Evolutionary conservation across 805 yeast genomes (phyloP).

Genomic region (Wickerhamiella qilinensis): DNA sequence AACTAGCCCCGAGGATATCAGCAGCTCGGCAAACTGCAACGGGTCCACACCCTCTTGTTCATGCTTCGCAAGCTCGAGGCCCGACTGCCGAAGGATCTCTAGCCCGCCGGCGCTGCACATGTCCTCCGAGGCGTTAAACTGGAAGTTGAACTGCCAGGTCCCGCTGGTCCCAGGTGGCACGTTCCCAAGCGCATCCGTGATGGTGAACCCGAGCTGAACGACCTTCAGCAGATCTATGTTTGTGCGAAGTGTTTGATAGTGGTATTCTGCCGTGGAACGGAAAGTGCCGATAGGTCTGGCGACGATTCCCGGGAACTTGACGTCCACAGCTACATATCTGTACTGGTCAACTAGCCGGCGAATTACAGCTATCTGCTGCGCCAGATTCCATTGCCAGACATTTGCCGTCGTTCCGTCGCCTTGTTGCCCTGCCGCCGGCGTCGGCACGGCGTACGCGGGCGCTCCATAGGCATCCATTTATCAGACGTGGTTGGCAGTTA

Average conservation of each 20-base stretch:
- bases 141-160: constrained; percentile 95
- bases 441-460: neutral
- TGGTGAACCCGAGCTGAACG: constrained; percentile 70
- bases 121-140: constrained; percentile 53
- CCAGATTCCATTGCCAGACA: constrained; percentile 29
- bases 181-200: constrained; percentile 52
- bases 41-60: constrained; percentile 63
- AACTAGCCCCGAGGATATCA: constrained; percentile 75
- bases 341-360: constrained; percentile 24
- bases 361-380: constrained; percentile 25
- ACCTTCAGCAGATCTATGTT: constrained; percentile 77
- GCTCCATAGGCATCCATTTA: neutral
- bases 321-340: constrained; percentile 39
- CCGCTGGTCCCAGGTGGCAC: constrained; percentile 50
- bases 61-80: constrained; percentile 65
- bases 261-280: constrained; percentile 78
- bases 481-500: too few relatives aligned
- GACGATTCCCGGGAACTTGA: constrained; percentile 91
- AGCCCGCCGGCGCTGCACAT: constrained; percentile 82
- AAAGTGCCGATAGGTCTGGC: constrained; percentile 94
- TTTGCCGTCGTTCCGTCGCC: constrained; percentile 12
- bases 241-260: constrained; percentile 84
- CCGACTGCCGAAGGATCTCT: constrained; percentile 63
- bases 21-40: constrained; percentile 63
- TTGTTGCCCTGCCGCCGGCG: neutral